Conservation (phyloP, 2,329 filamentous ascomycete species). For the Emericellopsis cladophorae region DNA sequence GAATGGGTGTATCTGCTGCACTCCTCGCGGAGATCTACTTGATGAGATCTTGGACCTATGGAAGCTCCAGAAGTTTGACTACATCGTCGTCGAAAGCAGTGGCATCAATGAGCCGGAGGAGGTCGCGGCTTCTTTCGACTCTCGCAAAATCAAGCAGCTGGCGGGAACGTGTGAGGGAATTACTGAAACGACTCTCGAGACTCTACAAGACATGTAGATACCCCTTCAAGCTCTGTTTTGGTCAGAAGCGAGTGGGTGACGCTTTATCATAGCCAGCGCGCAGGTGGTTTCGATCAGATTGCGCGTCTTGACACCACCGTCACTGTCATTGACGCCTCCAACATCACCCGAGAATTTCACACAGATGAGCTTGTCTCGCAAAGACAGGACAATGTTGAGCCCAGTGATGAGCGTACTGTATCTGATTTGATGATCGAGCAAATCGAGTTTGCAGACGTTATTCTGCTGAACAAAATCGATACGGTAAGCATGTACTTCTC, state of each 20-base stretch:
- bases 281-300: too few relatives aligned
- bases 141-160: constrained; percentile 17
- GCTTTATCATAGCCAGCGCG: too few relatives aligned
- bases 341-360: constrained; percentile 59
- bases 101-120: constrained; percentile 64
- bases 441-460: constrained; percentile 65
- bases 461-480: constrained; percentile 60
- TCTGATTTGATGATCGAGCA: constrained; percentile 68
- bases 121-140: constrained; percentile 60
- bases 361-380: constrained; percentile 55
- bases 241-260: constrained; percentile 10
- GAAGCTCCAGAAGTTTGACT: constrained; percentile 52
- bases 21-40: constrained; percentile 56
- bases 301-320: too few relatives aligned
- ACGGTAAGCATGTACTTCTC: constrained; percentile 15
- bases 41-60: constrained; percentile 54
- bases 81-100: constrained; percentile 59
- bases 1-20: constrained; percentile 69
- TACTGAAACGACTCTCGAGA: constrained; percentile 6
- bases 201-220: constrained; percentile 22
- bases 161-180: too few relatives aligned
- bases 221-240: too few relatives aligned
- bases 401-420: constrained; percentile 61
- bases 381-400: constrained; percentile 45
- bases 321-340: too few relatives aligned